Evolutionary conservation across 2,329 filamentous ascomycete species (phyloP).

Genomic region (Penicillium sp.): DNA sequence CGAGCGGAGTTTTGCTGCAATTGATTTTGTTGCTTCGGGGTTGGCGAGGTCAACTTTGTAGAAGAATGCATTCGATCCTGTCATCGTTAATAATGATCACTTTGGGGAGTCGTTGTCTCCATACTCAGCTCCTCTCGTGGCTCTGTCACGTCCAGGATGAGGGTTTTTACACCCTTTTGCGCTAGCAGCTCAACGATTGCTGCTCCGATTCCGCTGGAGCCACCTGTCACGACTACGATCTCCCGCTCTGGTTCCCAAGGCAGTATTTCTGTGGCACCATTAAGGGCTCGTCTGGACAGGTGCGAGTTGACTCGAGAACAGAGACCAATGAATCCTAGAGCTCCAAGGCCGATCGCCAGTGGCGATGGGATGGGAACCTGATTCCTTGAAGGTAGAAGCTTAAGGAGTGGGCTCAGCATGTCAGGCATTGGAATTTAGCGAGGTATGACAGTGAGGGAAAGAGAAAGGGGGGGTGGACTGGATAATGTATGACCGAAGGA

Average conservation of each 20-base stretch:
- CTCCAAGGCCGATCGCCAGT: background rate
- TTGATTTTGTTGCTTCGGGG: background rate
- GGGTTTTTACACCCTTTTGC: background rate
- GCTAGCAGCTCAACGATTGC: background rate
- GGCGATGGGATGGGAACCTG: background rate
- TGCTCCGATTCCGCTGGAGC: constrained; percentile 5
- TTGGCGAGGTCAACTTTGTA: background rate
- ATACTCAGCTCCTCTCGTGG: background rate
- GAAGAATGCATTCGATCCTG: background rate
- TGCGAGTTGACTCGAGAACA: background rate
- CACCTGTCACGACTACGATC: constrained; percentile 3
- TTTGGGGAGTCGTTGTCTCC: background rate
- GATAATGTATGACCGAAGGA: background rate
- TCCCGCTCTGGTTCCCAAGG: background rate
- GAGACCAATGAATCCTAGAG: background rate
- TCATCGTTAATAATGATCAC: background rate
- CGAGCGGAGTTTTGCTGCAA: background rate
- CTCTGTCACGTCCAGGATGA: background rate
- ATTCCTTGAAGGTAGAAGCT: background rate
- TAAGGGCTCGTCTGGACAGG: background rate
- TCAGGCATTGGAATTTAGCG: background rate
- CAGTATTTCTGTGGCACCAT: no score
- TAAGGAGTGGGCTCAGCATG: background rate
- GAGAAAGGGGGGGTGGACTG: background rate
- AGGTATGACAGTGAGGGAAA: background rate